phyloP scores from a whole-genome alignment of 495 filamentous ascomycete genomes.

The Tetracladium marchalianum region DNA sequence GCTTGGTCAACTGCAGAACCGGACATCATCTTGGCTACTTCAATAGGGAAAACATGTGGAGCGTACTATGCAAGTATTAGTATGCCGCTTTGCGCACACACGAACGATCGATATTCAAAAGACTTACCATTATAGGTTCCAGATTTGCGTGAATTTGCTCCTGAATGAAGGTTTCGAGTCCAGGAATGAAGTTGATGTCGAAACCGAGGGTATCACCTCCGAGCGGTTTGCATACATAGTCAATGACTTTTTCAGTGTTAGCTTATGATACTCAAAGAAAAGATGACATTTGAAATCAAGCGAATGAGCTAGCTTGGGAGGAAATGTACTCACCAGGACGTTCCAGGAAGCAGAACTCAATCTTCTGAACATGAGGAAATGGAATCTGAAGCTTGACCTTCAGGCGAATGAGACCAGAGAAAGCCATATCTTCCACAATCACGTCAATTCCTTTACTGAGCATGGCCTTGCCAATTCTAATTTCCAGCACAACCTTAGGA shows the following conservation, averaged over 20 bases:
- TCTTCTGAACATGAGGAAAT: slow-evolving; percentile 87
- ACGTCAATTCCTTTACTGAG: slow-evolving; percentile 94
- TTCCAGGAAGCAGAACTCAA: slow-evolving; percentile 83
- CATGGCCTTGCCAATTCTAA: slow-evolving; percentile 86
- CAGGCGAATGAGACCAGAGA: slow-evolving; percentile 85
- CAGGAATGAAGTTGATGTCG: slow-evolving; percentile 97
- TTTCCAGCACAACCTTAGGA: slow-evolving; percentile 90
- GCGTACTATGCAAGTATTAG: slow-evolving; percentile 40
- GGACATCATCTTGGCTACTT: slow-evolving; percentile 98
- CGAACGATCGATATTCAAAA: no score
- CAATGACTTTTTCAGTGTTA: slow-evolving; percentile 42
- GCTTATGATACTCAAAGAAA: slow-evolving; percentile 35
- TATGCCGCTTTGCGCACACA: no score
- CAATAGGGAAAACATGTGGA: slow-evolving; percentile 95
- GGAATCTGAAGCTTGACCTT: slow-evolving; percentile 95
- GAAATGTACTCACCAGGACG: slow-evolving; percentile 23
- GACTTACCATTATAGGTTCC: slow-evolving; percentile 68
- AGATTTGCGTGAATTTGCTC: slow-evolving; percentile 92
- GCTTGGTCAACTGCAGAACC: slow-evolving; percentile 90
- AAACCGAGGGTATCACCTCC: slow-evolving; percentile 93
- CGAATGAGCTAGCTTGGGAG: background rate
- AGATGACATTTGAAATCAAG: no score
- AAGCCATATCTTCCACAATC: slow-evolving; percentile 96
- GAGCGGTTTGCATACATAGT: slow-evolving; percentile 95
- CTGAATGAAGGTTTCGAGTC: slow-evolving; percentile 84